These are phyloP conservation scores for Pezicula rhizophila DNA, from an alignment of 2,329 filamentous ascomycete genomes.

Conservation along the genomic window DNA sequence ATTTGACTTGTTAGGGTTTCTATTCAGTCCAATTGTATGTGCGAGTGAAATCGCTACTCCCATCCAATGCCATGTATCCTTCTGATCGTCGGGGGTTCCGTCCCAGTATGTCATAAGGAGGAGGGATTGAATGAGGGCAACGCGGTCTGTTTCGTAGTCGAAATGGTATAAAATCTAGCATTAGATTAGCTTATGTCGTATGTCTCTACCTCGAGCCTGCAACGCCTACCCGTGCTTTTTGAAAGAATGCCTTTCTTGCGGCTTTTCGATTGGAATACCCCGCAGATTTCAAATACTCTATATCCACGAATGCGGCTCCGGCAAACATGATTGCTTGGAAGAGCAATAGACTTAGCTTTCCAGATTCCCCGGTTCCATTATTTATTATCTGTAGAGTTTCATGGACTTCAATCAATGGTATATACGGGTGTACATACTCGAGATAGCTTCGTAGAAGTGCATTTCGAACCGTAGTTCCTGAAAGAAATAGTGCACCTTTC, in stretches of 20 bases:
- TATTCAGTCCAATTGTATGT: conserved; percentile 88
- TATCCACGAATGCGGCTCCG: conserved; percentile 80
- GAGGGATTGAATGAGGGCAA: conserved; percentile 81
- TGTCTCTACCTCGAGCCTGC: too few relatives aligned
- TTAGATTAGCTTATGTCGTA: too few relatives aligned
- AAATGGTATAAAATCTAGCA: conserved; percentile 98
- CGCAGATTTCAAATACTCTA: conserved; percentile 66
- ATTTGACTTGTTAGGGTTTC: conserved; percentile 72
- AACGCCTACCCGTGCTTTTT: too few relatives aligned
- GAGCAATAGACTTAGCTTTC: conserved; percentile 74
- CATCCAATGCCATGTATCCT: conserved; percentile 99
- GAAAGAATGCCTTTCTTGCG: conserved; percentile 83
- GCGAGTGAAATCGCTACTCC: conserved; percentile 88
- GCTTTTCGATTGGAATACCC: conserved; percentile 74
- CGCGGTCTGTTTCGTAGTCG: conserved; percentile 86
- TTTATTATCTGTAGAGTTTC: conserved; percentile 56
- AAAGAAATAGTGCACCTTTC: conserved; percentile 80
- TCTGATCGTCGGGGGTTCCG: conserved; percentile 92
- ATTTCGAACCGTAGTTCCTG: conserved; percentile 61
- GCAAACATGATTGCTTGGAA: conserved; percentile 97
- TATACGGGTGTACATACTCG: conserved; percentile 88
- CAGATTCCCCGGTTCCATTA: conserved; percentile 60
- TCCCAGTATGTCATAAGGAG: conserved; percentile 97
- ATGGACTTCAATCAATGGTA: conserved; percentile 75
- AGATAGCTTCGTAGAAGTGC: conserved; percentile 77